These are phyloP conservation scores for Penicillium sp. DNA, from an alignment of 2,329 filamentous ascomycete species.

Conservation along the genomic window DNA sequence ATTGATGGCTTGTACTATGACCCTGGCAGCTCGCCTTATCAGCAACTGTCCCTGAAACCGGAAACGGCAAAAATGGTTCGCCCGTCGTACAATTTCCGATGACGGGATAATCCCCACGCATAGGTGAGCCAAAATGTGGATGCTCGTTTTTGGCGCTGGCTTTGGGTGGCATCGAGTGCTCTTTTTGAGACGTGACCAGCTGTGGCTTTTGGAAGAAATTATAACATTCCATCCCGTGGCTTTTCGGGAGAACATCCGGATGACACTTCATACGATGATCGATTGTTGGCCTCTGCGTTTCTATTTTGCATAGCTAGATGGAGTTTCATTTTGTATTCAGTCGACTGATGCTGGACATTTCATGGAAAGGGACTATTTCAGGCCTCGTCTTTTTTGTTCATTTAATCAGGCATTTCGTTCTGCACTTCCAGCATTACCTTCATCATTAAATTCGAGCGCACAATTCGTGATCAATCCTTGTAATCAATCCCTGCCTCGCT, in stretches of 20 bases:
- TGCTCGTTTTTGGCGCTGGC: conserved; percentile 1
- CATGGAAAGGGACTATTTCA: neutral
- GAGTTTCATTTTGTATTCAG: conserved; percentile 15
- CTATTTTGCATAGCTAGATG: conserved; percentile 24
- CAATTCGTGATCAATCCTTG: neutral
- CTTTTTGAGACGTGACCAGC: neutral
- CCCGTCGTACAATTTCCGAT: conserved; percentile 50
- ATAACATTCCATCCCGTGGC: conserved; percentile 1
- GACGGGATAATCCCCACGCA: conserved; percentile 5
- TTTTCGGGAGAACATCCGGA: conserved; percentile 8
- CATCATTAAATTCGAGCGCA: neutral
- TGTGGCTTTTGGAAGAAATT: neutral
- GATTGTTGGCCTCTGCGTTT: neutral
- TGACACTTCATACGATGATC: conserved; percentile 10
- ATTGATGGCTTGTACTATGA: conserved; percentile 56
- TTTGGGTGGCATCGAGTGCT: conserved; percentile 2
- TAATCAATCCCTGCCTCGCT: neutral
- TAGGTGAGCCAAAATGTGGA: neutral
- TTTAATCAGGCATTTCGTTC: neutral
- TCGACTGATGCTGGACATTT: conserved; percentile 9
- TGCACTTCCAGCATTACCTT: neutral
- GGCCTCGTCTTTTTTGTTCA: neutral
- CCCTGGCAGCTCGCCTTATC: conserved; percentile 54
- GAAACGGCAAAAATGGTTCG: conserved; percentile 45
- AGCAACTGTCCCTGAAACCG: conserved; percentile 51